Conservation (phyloP, 371 early-diverging fungal species). For the Dichotomocladium elegans region DNA sequence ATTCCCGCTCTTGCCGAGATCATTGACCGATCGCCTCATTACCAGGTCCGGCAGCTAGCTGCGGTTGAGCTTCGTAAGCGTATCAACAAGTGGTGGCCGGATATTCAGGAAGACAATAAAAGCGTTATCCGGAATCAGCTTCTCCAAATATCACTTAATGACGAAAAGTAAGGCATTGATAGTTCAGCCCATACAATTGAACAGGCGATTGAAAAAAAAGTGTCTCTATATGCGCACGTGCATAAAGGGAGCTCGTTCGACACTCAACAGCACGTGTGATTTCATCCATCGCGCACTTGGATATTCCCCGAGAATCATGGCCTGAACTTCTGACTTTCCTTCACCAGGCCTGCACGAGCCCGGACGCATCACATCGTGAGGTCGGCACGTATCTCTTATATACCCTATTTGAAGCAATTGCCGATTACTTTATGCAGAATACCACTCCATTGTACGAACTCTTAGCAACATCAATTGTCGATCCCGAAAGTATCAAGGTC, state of each 20-base stretch:
- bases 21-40: constrained; percentile 52
- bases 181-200: neutral
- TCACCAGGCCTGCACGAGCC: constrained; percentile 70
- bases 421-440: constrained; percentile 67
- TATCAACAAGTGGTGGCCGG: constrained; percentile 67
- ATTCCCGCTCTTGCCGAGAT: constrained; percentile 71
- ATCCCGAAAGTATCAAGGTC: constrained; percentile 80
- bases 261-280: constrained; percentile 84
- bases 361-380: constrained; percentile 75
- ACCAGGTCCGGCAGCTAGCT: constrained; percentile 79
- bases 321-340: constrained; percentile 73
- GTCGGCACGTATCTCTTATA: constrained; percentile 81
- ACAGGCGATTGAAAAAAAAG: neutral
- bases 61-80: constrained; percentile 89
- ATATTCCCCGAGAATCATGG: constrained; percentile 78
- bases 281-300: constrained; percentile 80
- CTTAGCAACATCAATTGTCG: constrained; percentile 70
- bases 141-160: constrained; percentile 63
- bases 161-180: constrained; percentile 57
- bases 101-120: constrained; percentile 49
- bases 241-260: constrained; percentile 63
- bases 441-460: constrained; percentile 65
- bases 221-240: neutral
- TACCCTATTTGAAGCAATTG: constrained; percentile 79
- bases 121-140: constrained; percentile 61